A percentile compares a stretch with the other conserved stretches of the same genome.
phyloP scores from a whole-genome alignment of 139 green algal genomes.

The Chlamydomonas asymmetrica region DNA sequence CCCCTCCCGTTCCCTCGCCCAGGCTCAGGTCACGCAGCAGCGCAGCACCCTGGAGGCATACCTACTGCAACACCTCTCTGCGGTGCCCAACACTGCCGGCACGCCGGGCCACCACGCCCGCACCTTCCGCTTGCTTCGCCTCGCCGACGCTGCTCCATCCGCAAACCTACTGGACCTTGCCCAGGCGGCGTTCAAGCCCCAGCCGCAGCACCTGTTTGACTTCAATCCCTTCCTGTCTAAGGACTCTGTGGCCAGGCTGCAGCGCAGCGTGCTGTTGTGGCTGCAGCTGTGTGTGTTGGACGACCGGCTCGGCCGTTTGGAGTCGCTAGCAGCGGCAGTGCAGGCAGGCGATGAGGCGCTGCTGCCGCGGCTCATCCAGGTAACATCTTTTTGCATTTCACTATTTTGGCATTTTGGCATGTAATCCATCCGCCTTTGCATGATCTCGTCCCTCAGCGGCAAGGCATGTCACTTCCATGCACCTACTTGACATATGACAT shows the following conservation, averaged over 20 bases:
- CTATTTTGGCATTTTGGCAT: slow-evolving; percentile 38
- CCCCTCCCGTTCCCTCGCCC: too few species aligned
- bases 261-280: slow-evolving; percentile 27
- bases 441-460: slow-evolving; percentile 52
- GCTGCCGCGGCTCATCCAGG: neutral
- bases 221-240: slow-evolving; percentile 46
- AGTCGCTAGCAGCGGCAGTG: slow-evolving; percentile 2
- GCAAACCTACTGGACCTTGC: slow-evolving; percentile 22
- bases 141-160: neutral
- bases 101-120: slow-evolving; percentile 1
- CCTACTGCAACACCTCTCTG: slow-evolving; percentile 22
- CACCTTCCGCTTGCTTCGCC: slow-evolving; percentile 16
- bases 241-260: slow-evolving; percentile 2
- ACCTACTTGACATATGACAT: too few species aligned
- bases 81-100: slow-evolving; percentile 1
- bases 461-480: too few species aligned
- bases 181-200: neutral
- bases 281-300: slow-evolving; percentile 57
- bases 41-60: slow-evolving; percentile 10
- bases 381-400: neutral
- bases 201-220: neutral
- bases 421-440: slow-evolving; percentile 34
- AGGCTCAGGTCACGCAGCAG: neutral
- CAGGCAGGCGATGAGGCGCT: neutral
- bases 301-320: slow-evolving; percentile 40